Evolutionary conservation across 129 eudicot species (phyloP), one percentile per base, ranked within the genome.

Genomic region (Flaveria bidentis): DNA sequence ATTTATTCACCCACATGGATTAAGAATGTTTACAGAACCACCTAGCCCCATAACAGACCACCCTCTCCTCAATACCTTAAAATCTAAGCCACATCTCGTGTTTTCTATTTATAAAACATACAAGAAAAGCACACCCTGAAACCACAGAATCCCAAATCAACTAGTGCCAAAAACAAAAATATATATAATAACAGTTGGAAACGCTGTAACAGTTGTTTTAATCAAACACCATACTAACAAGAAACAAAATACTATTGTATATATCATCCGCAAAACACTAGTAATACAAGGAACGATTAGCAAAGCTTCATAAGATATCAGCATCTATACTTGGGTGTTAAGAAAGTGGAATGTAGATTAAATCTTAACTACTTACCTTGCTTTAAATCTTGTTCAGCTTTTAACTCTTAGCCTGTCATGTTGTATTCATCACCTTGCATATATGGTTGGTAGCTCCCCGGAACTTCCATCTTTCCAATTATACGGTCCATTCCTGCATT

Each of bases 401-500:
- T 50, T 13, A 16, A 68, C n/a, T 22, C 51, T 87, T 80, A 87
- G 47, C 89, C 88, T 1, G 88, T 86, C 96, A 88, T 93, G 84
- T 81, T 85, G 83, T 90, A 93, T 74, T 90, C 95, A 42, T 90
- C 96, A 62, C 78, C 78, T 47, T 87, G 95, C 89, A 81, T 80
- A 77, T 90, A 93, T 30, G 88, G 61, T 67, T 70, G 87, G 62
- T 93, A 93, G 77, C 61, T 84, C 53, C 93, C 98, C 6, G 90
- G 88, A 67, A 83, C 86, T 80, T 93, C 98, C 81, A 88, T 90
- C 85, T 93, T 93, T 47, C 92, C 98, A 10, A 88, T 85, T 74
- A 90, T 78, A 57, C 87, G 88, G 42, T 93, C 98, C 88, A 93
- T 84, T 84, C 98, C 98, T 93, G 88, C 88, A 83, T 81, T 56